Conservation (phyloP, 495 filamentous ascomycete species). For the Terfezia claveryi region DNA sequence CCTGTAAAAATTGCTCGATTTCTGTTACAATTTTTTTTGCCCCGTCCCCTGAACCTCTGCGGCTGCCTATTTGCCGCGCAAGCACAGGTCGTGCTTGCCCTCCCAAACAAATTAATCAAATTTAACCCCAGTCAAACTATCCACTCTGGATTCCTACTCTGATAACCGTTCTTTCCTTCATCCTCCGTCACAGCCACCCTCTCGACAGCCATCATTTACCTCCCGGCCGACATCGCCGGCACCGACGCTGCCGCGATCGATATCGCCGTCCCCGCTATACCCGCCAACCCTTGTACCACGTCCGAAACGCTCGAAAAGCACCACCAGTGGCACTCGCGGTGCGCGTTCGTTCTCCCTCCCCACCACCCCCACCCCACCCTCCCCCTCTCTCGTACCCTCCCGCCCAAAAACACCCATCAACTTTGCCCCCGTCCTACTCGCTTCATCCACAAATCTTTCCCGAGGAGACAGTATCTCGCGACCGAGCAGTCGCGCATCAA, state of each 20-base stretch:
- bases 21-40: no score
- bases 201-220: background rate
- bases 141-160: background rate
- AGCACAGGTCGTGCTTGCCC: no score
- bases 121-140: background rate
- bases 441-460: background rate
- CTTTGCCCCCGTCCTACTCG: background rate
- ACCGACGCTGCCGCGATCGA: background rate
- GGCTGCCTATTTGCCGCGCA: no score
- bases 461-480: background rate
- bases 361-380: background rate
- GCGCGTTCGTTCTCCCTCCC: background rate
- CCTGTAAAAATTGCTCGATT: no score
- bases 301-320: background rate
- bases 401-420: background rate
- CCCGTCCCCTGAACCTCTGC: no score
- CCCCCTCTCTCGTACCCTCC: background rate
- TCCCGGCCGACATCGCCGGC: background rate
- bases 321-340: background rate
- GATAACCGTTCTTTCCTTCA: background rate
- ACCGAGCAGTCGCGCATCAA: background rate
- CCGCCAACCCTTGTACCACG: background rate
- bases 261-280: no score
- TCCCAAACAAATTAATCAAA: no score
- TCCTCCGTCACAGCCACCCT: background rate